phyloP scores from a whole-genome alignment of 2,329 filamentous ascomycete species.

The Venturia oleaginea region DNA sequence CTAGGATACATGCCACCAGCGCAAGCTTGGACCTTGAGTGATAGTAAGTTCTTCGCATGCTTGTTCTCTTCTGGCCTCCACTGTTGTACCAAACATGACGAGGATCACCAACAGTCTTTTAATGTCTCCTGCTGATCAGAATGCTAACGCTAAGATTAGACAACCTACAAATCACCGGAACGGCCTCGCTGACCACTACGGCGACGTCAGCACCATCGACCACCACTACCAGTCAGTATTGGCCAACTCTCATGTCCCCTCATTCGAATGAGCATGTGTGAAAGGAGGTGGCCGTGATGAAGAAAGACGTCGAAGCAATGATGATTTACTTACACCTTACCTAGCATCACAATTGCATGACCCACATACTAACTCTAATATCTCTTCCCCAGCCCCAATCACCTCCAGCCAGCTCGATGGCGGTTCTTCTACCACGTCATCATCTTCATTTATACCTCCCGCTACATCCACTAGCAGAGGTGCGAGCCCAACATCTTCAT shows the following conservation, averaged over 20 bases:
- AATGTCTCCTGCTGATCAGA: neutral
- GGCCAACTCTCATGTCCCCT: neutral
- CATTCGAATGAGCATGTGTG: neutral
- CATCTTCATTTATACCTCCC: neutral
- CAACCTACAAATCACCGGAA: neutral
- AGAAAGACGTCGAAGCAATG: neutral
- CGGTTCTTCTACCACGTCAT: neutral
- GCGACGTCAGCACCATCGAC: neutral
- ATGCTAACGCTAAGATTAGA: neutral
- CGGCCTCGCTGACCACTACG: neutral
- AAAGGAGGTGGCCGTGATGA: neutral
- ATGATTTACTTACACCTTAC: neutral
- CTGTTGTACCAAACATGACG: neutral
- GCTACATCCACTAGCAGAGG: neutral
- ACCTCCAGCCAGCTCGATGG: neutral
- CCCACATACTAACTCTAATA: neutral
- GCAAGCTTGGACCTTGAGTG: constrained; percentile 1
- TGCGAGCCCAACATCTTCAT: neutral
- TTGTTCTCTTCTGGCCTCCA: no score
- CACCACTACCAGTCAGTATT: neutral
- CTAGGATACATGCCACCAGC: neutral
- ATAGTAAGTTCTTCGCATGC: neutral
- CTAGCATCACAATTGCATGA: neutral
- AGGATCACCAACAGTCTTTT: neutral
- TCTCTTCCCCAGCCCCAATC: neutral